Base-by-base conservation (phyloP, 2,329 filamentous ascomycete species). In the Botrytis galanthina region DNA sequence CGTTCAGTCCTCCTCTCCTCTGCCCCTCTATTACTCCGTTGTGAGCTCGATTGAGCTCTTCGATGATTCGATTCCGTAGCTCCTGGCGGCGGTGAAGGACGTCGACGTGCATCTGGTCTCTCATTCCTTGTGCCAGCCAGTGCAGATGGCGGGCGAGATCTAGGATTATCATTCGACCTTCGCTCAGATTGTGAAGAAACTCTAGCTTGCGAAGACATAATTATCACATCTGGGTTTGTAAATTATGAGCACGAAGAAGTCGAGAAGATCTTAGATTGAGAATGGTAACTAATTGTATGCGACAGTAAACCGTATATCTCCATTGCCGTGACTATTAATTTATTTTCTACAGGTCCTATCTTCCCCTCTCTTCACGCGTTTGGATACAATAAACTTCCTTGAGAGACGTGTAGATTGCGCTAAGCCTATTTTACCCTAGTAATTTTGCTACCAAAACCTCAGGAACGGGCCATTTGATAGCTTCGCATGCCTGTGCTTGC, bases 31-130 rank as follows among this genome's bases (percentile, higher is more conserved):
- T 84, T 87, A 29, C 82, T 81, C 5, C 86, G 83, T 69, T 89
- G 84, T 2, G 87, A 85, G 18, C 86, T 87, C 22, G 89, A 91
- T 2, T 87, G 84, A 29, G 85, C 84, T 72, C 88, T 85, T 82
- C 89, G 90, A 79, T 90, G 88, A 4, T 85, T 81, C 44, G 83
- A 73, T 54, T 74, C 75, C 29, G 75, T 48, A 26, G 71, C 46
- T 35, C 75, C 77, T 26, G 78, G 71, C 51, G 77, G 76, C 12
- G 80, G 79, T 29, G 80, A 81, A 32, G 76, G 76, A 20, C 75
- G 75, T 62, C 76, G 73, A 48, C 79, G 75, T 20, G 76, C 68
- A 71, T 81, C 79, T 48, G 66, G 63, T 71, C 76, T 75, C 73
- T 71, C 66, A 75, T 73, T 46, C 59, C 78, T 78, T 35, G 72